Evolutionary conservation across 106 monocot species (phyloP), one percentile per base, ranked within the genome.

Genomic region (Gastrodia elata): DNA sequence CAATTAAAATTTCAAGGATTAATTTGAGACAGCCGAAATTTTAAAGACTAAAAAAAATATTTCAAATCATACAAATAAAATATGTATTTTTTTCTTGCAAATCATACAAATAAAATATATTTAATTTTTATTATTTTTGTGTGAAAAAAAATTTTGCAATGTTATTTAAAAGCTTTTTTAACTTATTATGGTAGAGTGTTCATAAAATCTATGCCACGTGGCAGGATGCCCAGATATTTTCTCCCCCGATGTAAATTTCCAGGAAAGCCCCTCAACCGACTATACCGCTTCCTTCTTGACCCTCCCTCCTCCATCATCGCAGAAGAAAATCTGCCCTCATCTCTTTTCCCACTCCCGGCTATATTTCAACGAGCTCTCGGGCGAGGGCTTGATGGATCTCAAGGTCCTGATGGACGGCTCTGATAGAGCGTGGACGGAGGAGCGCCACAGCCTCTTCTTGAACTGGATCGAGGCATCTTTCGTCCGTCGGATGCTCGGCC

Each of bases 371-470:
- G 30, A 65, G 67, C 46, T 20, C 13, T 14, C 68, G 25, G 22
- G 14, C 41, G 36, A 52, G 14, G 10, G 5, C 13, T 39, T 56
- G 2, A 73, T 68, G 79, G 73, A 73, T 67, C 38, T 79, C 38
- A 74, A 67, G 43, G 52, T 20, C 20, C 22, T 73, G 32, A 39
- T 39, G 71, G 77, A 58, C 39, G 30, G 59, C 77, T 30, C 8
- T 28, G 40, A 38, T 49, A 69, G 74, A 26, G 25, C 30, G 9
- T 80, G 75, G 80, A 80, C 75, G 58, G 74, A 80, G 34, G 70
- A 75, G 44, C 74, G 34, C 22, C 80, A 80, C 80, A 24, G 61
- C 59, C 39, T 70, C 40, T 80, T 70, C 61, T 75, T 80, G 59
- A 64, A 64, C 61, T 75, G 44, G 41, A 26, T 80, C 15, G 75